Conservation (phyloP, 176 grass and related monocot species). For the Zea mays region Zm-B73-REFERENCE-NAM-5.0 NC_050097.1:43940501-43941000, state of each 20-base stretch:
- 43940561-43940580: background rate
- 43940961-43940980: conserved; percentile 1
- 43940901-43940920: conserved; percentile 28
- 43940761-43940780: background rate
- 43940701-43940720: background rate
- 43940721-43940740: background rate
- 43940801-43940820: background rate
- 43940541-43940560: background rate
- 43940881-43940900: conserved; percentile 55
- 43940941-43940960: conserved; percentile 17
- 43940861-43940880: conserved; percentile 67
- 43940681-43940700: background rate
- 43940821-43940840: conserved; percentile 59
- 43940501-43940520: background rate
- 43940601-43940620: background rate
- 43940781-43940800: background rate
- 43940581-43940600: background rate
- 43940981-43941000: background rate
- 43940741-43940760: background rate
- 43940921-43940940: background rate
- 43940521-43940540: background rate
- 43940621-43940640: background rate
- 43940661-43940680: background rate
- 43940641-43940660: background rate
- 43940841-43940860: conserved; percentile 64